Conservation (phyloP, 2,329 filamentous ascomycete species). For the Colletotrichum ledebouriae region DNA sequence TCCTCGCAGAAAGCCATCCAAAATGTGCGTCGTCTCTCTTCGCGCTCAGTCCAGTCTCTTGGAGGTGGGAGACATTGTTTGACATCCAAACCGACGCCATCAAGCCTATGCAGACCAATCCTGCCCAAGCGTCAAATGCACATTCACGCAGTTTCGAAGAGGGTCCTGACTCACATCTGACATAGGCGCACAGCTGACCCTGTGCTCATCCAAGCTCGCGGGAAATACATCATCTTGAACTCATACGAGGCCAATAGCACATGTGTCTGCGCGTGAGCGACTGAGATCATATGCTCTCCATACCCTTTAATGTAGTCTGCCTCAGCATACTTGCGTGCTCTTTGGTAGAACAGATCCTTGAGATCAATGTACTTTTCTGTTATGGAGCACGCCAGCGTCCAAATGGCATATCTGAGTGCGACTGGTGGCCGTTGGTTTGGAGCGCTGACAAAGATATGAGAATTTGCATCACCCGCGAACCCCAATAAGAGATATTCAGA, state of each 20-base stretch:
- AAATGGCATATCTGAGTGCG: conserved; percentile 93
- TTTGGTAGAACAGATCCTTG: conserved; percentile 90
- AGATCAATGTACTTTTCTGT: conserved; percentile 84
- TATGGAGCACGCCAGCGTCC: conserved; percentile 90
- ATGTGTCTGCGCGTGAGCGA: conserved; percentile 90
- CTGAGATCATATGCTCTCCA: conserved; percentile 87
- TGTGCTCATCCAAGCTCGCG: conserved; percentile 92
- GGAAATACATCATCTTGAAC: conserved; percentile 98
- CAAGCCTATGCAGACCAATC: conserved; percentile 91
- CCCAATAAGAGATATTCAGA: neutral
- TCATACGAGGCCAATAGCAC: conserved; percentile 85
- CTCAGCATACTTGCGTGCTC: conserved; percentile 91
- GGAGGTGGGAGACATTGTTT: conserved; percentile 91
- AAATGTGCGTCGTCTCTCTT: conserved; percentile 92
- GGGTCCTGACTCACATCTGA: conserved; percentile 75
- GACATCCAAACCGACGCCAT: conserved; percentile 86
- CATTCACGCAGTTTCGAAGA: neutral
- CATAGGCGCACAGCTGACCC: conserved; percentile 84
- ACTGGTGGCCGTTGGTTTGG: conserved; percentile 88
- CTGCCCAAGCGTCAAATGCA: conserved; percentile 59
- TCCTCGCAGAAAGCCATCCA: conserved; percentile 95
- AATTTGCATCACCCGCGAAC: neutral
- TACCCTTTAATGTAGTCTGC: conserved; percentile 92
- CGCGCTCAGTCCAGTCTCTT: conserved; percentile 92
- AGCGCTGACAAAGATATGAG: conserved; percentile 61